Evolutionary conservation across 108 stramenopile species (phyloP).

Genomic region (Pseudonitzschia multistriata): DNA sequence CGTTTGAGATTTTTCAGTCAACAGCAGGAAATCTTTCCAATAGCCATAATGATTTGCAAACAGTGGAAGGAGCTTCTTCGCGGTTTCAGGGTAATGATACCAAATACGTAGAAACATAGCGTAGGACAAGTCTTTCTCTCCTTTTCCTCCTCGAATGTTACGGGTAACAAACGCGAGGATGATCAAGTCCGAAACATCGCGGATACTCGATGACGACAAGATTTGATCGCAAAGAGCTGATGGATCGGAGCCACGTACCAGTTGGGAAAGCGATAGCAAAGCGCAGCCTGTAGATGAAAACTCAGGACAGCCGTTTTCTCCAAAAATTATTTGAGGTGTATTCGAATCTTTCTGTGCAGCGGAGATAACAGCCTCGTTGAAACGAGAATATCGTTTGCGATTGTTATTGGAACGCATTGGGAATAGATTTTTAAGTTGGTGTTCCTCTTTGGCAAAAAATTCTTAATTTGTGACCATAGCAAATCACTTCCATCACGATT

Average conservation of each 20-base stretch:
- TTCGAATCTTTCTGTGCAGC: background rate
- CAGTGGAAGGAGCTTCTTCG: slow-evolving; percentile 22
- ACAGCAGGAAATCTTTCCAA: slow-evolving; percentile 36
- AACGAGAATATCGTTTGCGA: background rate
- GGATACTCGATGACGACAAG: background rate
- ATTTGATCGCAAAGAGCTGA: background rate
- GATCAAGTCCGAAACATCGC: slow-evolving; percentile 22
- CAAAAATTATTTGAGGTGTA: background rate
- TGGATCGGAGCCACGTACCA: slow-evolving; percentile 28
- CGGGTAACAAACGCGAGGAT: slow-evolving; percentile 41
- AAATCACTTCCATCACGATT: too few relatives aligned
- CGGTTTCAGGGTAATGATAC: slow-evolving; percentile 18
- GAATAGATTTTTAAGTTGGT: background rate
- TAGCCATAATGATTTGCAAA: slow-evolving; percentile 42
- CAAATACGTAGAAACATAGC: slow-evolving; percentile 18
- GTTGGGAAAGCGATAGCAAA: slow-evolving; percentile 14
- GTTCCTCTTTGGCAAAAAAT: background rate
- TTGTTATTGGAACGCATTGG: background rate
- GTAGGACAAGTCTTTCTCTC: slow-evolving; percentile 36
- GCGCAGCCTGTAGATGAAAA: slow-evolving; percentile 15
- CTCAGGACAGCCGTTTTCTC: slow-evolving; percentile 29
- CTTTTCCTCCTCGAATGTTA: slow-evolving; percentile 50
- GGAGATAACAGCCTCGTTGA: background rate
- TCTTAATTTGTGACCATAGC: too few relatives aligned
- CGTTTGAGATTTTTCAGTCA: background rate